These are phyloP conservation scores for Entophlyctis luteolus DNA, from an alignment of 192 early-diverging fungal species.

Conservation along the genomic window DNA sequence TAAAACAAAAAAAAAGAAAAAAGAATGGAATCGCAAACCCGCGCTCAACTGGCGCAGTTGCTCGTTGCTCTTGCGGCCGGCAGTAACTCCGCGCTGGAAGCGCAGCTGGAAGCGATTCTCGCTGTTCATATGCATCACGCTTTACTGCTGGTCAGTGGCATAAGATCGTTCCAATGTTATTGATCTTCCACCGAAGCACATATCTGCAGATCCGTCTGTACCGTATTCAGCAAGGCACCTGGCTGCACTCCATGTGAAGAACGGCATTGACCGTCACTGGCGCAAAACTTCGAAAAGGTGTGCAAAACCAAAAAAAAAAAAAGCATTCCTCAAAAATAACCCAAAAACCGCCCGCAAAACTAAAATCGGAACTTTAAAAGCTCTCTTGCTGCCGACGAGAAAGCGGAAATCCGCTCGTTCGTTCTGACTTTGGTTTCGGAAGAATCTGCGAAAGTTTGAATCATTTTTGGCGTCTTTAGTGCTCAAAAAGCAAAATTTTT, in stretches of 20 bases:
- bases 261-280: constrained; percentile 89
- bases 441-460: constrained; percentile 55
- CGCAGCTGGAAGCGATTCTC: too few species aligned
- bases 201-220: constrained; percentile 67
- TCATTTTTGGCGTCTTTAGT: not conserved
- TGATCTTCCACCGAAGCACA: constrained; percentile 48
- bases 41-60: not conserved
- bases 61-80: not conserved
- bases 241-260: constrained; percentile 80
- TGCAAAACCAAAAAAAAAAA: not conserved
- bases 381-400: constrained; percentile 66
- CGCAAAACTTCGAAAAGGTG: constrained; percentile 64
- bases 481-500: not conserved
- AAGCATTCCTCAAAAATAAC: too few species aligned
- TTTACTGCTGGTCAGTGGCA: not conserved
- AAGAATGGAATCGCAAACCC: not conserved
- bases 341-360: too few species aligned
- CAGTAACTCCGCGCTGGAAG: not conserved
- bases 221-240: constrained; percentile 66
- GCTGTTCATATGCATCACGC: too few species aligned
- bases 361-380: too few species aligned
- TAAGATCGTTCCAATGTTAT: not conserved
- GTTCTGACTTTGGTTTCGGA: constrained; percentile 68
- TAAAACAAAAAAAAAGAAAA: too few species aligned
- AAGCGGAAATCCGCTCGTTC: constrained; percentile 62